Evolutionary conservation across 305 asterid species (phyloP).

Genomic region (Vinca major): DNA sequence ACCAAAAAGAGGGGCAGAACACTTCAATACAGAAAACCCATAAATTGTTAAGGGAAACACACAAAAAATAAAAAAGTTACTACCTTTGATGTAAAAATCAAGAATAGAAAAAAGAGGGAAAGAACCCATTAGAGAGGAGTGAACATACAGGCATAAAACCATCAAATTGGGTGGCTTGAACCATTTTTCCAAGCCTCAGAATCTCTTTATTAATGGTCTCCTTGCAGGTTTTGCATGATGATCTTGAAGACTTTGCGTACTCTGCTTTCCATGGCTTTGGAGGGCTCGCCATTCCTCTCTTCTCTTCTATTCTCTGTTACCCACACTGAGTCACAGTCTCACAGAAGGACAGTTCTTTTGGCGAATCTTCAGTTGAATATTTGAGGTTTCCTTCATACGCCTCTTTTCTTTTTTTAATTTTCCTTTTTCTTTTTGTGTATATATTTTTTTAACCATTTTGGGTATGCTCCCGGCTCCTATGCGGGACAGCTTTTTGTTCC

Average conservation of each 20-base stretch:
- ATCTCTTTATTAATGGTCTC: constrained; percentile 51
- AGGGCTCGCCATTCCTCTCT: constrained; percentile 61
- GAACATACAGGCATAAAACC: constrained; percentile 78
- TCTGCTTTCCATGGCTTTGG: constrained; percentile 89
- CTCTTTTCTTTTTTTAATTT: no score
- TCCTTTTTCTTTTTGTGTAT: no score
- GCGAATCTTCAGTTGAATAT: no score
- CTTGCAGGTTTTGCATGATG: constrained; percentile 87
- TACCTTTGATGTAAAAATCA: not conserved
- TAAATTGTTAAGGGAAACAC: not conserved
- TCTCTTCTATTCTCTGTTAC: not conserved
- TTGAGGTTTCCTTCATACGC: no score
- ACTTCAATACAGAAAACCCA: not conserved
- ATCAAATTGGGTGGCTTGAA: constrained; percentile 80
- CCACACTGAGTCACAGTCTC: not conserved
- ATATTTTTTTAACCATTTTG: no score
- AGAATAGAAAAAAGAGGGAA: not conserved
- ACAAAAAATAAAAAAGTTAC: not conserved
- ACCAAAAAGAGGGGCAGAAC: no score
- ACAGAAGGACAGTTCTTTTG: no score
- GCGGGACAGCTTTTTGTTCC: no score
- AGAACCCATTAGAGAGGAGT: not conserved
- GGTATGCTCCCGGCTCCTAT: no score
- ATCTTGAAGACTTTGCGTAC: constrained; percentile 85
- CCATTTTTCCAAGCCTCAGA: constrained; percentile 90